Evolutionary conservation across 768 basidiomycete species (phyloP).

Genomic region (Dioszegia aurantiaca): DNA sequence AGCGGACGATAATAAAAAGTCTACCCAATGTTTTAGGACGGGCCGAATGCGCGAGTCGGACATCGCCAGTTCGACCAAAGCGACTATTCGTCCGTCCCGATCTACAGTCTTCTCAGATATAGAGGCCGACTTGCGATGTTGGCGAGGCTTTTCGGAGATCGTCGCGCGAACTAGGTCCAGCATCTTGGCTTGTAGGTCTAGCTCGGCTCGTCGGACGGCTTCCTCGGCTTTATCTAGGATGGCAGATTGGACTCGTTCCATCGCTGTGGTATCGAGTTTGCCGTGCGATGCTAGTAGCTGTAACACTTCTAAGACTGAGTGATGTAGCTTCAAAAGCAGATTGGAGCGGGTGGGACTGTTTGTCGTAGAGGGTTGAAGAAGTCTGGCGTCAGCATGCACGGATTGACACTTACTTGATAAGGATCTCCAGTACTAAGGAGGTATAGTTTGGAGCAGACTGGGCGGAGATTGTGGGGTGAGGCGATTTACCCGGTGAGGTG

Average conservation of each 20-base stretch:
- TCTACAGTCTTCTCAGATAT: conserved; percentile 3
- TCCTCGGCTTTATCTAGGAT: conserved; percentile 59
- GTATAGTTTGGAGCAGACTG: conserved; percentile 46
- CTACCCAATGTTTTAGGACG: conserved; percentile 90
- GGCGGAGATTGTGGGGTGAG: conserved; percentile 63
- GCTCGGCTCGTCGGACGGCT: conserved; percentile 67
- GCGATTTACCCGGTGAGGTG: conserved; percentile 66
- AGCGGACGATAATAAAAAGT: conserved; percentile 87
- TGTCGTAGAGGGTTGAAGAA: neutral
- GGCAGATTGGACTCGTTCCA: conserved; percentile 67
- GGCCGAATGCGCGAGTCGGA: conserved; percentile 60
- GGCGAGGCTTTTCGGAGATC: conserved; percentile 51
- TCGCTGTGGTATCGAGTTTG: conserved; percentile 63
- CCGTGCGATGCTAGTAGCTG: conserved; percentile 78
- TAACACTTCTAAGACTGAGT: conserved; percentile 72
- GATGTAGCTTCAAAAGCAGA: conserved; percentile 43
- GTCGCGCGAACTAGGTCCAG: conserved; percentile 85
- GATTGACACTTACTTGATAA: conserved; percentile 61
- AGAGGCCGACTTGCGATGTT: conserved; percentile 25
- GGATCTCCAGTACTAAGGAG: conserved; percentile 46
- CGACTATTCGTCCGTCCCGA: conserved; percentile 8
- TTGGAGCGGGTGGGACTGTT: neutral
- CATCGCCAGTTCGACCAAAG: neutral
- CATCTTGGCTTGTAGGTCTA: conserved; percentile 89
- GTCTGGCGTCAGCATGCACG: neutral